Base-by-base conservation (phyloP, 2,329 filamentous ascomycete genomes). In the Chalara sp. region DNA sequence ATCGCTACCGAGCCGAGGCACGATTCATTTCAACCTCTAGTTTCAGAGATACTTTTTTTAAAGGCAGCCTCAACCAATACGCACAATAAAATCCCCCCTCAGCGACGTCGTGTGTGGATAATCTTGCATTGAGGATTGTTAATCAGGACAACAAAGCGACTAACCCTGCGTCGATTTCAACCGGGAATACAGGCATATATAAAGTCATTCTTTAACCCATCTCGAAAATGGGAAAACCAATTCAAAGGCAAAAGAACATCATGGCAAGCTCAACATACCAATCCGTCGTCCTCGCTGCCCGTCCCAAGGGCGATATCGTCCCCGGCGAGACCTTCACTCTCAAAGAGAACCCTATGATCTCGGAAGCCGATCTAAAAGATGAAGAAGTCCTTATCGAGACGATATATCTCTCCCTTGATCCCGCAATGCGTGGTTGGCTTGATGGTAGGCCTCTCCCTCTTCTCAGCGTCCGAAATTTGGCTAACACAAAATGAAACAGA, bases 401-500 rank as follows among this genome's bases (percentile, higher is more conserved):
- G 1, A 67, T 85, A 53, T 88, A 87, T 62, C 73, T 87, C 43
- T 84, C 81, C 7, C 73, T 89, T 39, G 86, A 89, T 67, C 85
- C 86, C 1, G 84, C 85, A n/a, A 88, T 88, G 84, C 78, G 86
- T 59, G 80, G 80, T 52, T 88, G 83, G 83, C 68, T 89, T 21
- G 84, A 79, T 55, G 75, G 76, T 78, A 57, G 32, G 68, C 35
- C 59, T 32, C 29, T 29, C 31, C 37, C 21, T 7, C 46, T 21
- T 47, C 33, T 48, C 40, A 33, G 30, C 21, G 8, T 29, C 11
- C n/a, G 30, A 2, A 46, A 42, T 45, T 32, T 44, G 51, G 46
- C 50, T 13, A 35, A 21, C 29, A 44, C 28, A 21, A 31, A 40
- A 21, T 21, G 21, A 21, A 21, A 49, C 40, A 54, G 73, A 72